phyloP scores from a whole-genome alignment of 108 stramenopile genomes.

The Mediolabrus comicus region DNA sequence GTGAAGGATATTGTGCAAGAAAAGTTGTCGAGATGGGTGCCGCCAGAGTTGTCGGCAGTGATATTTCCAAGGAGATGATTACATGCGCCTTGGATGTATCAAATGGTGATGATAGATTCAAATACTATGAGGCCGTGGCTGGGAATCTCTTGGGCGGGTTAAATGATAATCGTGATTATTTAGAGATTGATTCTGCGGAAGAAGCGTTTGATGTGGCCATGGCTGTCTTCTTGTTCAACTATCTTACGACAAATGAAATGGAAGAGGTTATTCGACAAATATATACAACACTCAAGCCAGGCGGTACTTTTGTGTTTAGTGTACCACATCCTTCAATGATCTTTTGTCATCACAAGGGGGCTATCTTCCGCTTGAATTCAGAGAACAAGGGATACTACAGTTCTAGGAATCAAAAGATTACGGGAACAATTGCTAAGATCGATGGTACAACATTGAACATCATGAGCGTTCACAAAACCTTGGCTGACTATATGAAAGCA shows the following conservation, averaged over 20 bases:
- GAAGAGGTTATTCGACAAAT: conserved; percentile 2
- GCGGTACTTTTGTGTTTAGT: conserved; percentile 5
- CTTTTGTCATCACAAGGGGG: conserved; percentile 9
- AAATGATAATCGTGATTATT: background rate
- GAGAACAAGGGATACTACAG: background rate
- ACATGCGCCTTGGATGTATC: background rate
- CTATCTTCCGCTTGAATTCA: conserved; percentile 8
- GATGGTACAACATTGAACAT: background rate
- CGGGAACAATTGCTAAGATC: background rate
- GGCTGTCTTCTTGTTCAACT: conserved; percentile 16
- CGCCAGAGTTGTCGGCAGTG: background rate
- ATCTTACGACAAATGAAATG: conserved; percentile 6
- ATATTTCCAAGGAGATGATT: background rate
- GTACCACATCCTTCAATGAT: conserved; percentile 12
- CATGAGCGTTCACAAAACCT: background rate
- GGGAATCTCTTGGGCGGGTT: background rate
- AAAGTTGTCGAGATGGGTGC: conserved; percentile 4
- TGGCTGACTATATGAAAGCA: background rate
- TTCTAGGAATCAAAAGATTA: background rate
- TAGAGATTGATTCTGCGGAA: background rate
- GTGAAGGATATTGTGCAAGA: conserved; percentile 3
- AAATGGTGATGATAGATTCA: background rate
- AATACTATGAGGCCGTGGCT: background rate
- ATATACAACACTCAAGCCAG: conserved; percentile 4
- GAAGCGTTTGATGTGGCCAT: conserved; percentile 12